These are phyloP conservation scores for Cryptococcus sp. DNA, from an alignment of 1,284 basidiomycete species.

Conservation along the genomic window DNA sequence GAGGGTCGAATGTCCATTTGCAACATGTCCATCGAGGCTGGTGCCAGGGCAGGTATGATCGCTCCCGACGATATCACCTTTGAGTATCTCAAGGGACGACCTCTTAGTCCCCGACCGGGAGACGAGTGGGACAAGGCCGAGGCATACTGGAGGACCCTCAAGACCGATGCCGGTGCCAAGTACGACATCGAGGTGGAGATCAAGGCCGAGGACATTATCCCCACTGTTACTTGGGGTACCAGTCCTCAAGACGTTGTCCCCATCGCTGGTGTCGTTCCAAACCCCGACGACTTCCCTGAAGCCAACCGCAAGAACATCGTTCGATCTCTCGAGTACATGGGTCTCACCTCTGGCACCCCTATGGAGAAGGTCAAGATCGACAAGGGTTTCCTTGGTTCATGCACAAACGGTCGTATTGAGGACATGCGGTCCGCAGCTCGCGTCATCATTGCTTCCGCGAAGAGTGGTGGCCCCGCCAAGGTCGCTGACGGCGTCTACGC, in stretches of 20 bases:
- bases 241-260: constrained; percentile 90
- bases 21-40: constrained; percentile 98
- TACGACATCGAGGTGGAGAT: constrained; percentile 89
- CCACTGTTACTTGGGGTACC: constrained; percentile 95
- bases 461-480: constrained; percentile 56
- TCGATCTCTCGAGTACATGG: constrained; percentile 90
- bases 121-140: constrained; percentile 87
- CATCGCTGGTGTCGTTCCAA: constrained; percentile 82
- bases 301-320: constrained; percentile 72
- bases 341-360: constrained; percentile 73
- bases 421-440: constrained; percentile 87
- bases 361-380: constrained; percentile 86
- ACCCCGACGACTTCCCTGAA: constrained; percentile 71
- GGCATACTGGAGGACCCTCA: constrained; percentile 84
- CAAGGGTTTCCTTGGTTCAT: constrained; percentile 96
- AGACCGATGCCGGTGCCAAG: constrained; percentile 81
- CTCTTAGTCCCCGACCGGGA: constrained; percentile 73
- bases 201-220: constrained; percentile 83
- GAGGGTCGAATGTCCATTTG: constrained; percentile 96
- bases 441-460: constrained; percentile 63
- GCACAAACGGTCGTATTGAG: constrained; percentile 95
- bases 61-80: constrained; percentile 93
- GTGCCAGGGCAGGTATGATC: constrained; percentile 93
- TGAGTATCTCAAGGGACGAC: constrained; percentile 79
- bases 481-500: constrained; percentile 79